Base-by-base conservation (phyloP, 805 yeast genomes). In the Starmerella powellii region DNA sequence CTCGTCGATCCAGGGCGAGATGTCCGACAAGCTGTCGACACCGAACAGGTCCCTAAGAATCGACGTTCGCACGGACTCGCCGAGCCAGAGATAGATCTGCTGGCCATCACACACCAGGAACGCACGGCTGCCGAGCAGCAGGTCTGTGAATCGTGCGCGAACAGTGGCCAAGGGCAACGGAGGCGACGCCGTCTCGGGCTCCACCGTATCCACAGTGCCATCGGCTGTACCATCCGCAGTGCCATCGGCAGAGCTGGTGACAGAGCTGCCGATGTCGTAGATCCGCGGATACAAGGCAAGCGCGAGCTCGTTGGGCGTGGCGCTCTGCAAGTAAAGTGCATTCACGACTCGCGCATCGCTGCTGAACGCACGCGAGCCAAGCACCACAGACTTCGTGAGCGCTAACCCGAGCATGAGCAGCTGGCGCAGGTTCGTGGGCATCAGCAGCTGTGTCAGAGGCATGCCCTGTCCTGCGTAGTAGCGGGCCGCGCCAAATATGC, bases 281-380 rank as follows among this genome's bases (percentile, higher is more conserved):
- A 88, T 65, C 10, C 80, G 76, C 1, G 98, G 97, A 55, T 87
- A 91, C 30, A 91, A 66, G 47, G 74, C 76, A 45, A 71, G 72
- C 18, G 76, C 63, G 17, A 87, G 63, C 38, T 68, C 68, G 18
- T 72, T 75, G 13, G 79, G 57, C 3, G 80, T 71, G 58, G 73
- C 65, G 6, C 69, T 63, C 51, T 71, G 65, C 56, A 84, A 63
- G 35, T 65, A 62, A 46, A 66, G 68, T 38, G 71, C 64, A 37
- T 73, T 72, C 44, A 68, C 70, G 10, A 83, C 67, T 43, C 94
- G 71, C 2, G 72, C 56, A 58, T 91, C 95, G 11, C 67, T 58
- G 27, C 70, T 60, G 10, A 69, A 63, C 8, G 69, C 62, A 5
- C 70, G 59, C 16, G 69, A 71, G 36, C 74, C 65, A 21, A 87